Conservation (phyloP, 495 filamentous ascomycete species). For the Neurospora africana region DNA sequence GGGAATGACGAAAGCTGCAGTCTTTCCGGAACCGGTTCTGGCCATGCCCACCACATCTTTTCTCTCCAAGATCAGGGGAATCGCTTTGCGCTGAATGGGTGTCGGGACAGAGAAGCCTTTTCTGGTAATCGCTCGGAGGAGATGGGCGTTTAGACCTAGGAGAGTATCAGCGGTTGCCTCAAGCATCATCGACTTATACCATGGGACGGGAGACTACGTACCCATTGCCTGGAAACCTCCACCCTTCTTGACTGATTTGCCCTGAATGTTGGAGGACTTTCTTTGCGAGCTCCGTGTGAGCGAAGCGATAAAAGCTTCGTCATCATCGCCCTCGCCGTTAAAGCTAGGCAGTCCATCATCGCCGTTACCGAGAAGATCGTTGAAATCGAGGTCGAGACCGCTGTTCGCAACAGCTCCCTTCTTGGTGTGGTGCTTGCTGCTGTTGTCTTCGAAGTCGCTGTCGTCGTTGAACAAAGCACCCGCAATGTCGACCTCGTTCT, state of each 20-base stretch:
- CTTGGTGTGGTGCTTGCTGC: background rate
- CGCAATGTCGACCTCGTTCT: constrained; percentile 87
- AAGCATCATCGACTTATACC: background rate
- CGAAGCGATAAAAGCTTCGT: constrained; percentile 81
- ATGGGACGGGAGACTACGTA: constrained; percentile 8
- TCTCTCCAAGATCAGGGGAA: constrained; percentile 78
- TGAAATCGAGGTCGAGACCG: constrained; percentile 29
- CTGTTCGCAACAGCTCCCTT: constrained; percentile 14
- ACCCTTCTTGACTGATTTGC: constrained; percentile 79
- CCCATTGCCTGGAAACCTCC: constrained; percentile 97
- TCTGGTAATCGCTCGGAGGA: constrained; percentile 79
- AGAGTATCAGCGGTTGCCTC: constrained; percentile 1
- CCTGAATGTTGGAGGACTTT: constrained; percentile 70
- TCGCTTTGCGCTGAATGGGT: constrained; percentile 93
- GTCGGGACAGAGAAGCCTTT: constrained; percentile 95
- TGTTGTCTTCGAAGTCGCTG: constrained; percentile 20
- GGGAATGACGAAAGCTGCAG: constrained; percentile 92
- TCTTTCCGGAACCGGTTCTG: constrained; percentile 92
- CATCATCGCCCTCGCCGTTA: constrained; percentile 34
- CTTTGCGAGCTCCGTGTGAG: constrained; percentile 76
- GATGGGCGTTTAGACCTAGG: constrained; percentile 58
- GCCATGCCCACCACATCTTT: constrained; percentile 97
- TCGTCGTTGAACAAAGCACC: constrained; percentile 60
- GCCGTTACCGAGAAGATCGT: constrained; percentile 31
- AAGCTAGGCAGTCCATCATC: background rate